Percentiles rank a stretch among this genome's conserved stretches.
Conservation (phyloP, 2,329 filamentous ascomycete species). For the Colletotrichum simmondsii region DNA sequence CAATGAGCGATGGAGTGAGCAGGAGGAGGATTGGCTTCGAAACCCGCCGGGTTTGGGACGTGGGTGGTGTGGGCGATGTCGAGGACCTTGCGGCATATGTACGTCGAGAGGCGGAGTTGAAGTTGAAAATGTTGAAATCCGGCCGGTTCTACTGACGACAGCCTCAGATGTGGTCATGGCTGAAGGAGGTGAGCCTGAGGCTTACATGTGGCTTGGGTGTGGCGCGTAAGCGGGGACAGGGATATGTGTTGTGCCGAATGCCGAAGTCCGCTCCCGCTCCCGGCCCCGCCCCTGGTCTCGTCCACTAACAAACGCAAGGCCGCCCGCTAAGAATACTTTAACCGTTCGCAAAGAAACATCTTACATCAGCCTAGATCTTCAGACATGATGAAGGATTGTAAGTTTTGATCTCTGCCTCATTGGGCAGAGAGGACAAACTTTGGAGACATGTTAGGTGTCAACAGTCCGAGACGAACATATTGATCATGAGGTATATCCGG, state of each 20-base stretch:
- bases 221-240: background rate
- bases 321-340: background rate
- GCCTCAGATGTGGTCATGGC: background rate
- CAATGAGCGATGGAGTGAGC: background rate
- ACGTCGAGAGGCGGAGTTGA: slow-evolving; percentile 9
- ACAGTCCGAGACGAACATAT: background rate
- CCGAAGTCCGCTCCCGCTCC: background rate
- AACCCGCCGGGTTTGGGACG: slow-evolving; percentile 20
- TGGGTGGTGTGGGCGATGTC: background rate
- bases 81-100: slow-evolving; percentile 19
- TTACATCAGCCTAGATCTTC: background rate
- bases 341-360: background rate
- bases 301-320: background rate
- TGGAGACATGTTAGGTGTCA: background rate
- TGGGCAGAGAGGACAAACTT: background rate
- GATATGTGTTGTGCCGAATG: background rate
- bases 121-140: background rate
- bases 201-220: background rate
- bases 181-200: background rate
- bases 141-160: background rate
- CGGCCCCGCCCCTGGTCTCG: background rate
- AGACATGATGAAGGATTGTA: background rate
- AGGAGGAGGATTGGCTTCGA: background rate
- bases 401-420: background rate
- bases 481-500: no score